Conservation (phyloP, 176 grass and related monocot genomes). For the Tillandsia leiboldiana region DNA sequence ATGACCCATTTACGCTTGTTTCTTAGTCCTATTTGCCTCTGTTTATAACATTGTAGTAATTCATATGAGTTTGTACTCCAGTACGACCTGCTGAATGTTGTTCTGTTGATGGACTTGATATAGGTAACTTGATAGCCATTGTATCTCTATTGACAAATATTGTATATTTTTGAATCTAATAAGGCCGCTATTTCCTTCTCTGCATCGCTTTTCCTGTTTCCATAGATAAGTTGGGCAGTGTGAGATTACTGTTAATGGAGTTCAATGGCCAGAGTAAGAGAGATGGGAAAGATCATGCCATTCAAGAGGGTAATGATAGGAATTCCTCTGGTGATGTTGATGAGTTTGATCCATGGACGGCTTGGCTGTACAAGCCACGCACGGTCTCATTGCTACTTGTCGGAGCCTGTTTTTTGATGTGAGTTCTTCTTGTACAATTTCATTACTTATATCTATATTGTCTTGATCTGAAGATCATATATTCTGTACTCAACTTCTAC, state of each 20-base stretch:
- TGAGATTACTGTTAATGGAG: constrained; percentile 33
- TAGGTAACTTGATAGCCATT: too few species aligned
- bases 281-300: constrained; percentile 29
- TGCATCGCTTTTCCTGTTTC: constrained; percentile 1
- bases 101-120: too few species aligned
- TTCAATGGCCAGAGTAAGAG: constrained; percentile 35
- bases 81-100: too few species aligned
- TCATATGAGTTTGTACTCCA: too few species aligned
- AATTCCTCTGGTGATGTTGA: constrained; percentile 39
- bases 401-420: constrained; percentile 90
- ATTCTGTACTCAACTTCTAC: not conserved
- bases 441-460: not conserved
- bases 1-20: too few species aligned
- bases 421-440: constrained; percentile 9
- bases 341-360: constrained; percentile 86
- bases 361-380: constrained; percentile 85
- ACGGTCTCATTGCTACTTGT: constrained; percentile 67
- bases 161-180: not conserved
- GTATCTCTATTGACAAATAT: too few species aligned
- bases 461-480: not conserved
- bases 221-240: constrained; percentile 20
- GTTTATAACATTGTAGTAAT: too few species aligned
- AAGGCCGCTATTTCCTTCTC: not conserved
- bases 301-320: constrained; percentile 33
- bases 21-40: too few species aligned